Percentiles rank a stretch among this genome's conserved stretches.
phyloP scores from a whole-genome alignment of 1,284 basidiomycete species.

The Tremellales sp. region DNA sequence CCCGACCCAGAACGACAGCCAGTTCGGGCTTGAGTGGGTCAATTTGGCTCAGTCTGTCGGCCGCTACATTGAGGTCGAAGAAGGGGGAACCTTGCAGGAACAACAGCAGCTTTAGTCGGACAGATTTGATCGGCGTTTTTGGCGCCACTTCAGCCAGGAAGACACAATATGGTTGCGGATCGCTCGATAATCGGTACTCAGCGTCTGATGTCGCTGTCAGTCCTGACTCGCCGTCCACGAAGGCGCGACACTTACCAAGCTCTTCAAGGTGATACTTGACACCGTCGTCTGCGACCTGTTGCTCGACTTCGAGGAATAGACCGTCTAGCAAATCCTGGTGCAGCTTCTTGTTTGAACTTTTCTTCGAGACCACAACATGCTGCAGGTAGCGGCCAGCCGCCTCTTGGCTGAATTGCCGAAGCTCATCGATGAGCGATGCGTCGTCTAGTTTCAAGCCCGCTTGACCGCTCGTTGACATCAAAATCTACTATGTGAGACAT shows the following conservation, averaged over 20 bases:
- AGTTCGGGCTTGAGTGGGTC: slow-evolving; percentile 62
- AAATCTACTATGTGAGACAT: slow-evolving; percentile 37
- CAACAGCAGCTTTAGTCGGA: slow-evolving; percentile 68
- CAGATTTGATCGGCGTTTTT: slow-evolving; percentile 65
- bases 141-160: slow-evolving; percentile 53
- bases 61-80: slow-evolving; percentile 59
- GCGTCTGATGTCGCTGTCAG: slow-evolving; percentile 23
- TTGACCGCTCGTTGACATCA: slow-evolving; percentile 52
- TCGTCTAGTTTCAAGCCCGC: slow-evolving; percentile 55
- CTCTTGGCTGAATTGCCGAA: slow-evolving; percentile 43
- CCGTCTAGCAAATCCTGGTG: slow-evolving; percentile 35
- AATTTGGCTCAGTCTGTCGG: slow-evolving; percentile 52
- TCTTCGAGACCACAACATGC: slow-evolving; percentile 67
- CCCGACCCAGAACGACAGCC: slow-evolving; percentile 77
- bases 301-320: slow-evolving; percentile 30
- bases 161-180: slow-evolving; percentile 35
- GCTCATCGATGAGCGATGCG: slow-evolving; percentile 38
- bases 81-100: slow-evolving; percentile 69
- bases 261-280: slow-evolving; percentile 48
- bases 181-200: slow-evolving; percentile 38
- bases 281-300: slow-evolving; percentile 38
- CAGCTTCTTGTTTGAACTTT: slow-evolving; percentile 50
- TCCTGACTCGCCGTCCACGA: background rate
- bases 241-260: slow-evolving; percentile 30
- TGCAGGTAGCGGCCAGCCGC: slow-evolving; percentile 72